Evolutionary conservation across 768 basidiomycete species (phyloP).

Genomic region (Hirschioporus abietinus): DNA sequence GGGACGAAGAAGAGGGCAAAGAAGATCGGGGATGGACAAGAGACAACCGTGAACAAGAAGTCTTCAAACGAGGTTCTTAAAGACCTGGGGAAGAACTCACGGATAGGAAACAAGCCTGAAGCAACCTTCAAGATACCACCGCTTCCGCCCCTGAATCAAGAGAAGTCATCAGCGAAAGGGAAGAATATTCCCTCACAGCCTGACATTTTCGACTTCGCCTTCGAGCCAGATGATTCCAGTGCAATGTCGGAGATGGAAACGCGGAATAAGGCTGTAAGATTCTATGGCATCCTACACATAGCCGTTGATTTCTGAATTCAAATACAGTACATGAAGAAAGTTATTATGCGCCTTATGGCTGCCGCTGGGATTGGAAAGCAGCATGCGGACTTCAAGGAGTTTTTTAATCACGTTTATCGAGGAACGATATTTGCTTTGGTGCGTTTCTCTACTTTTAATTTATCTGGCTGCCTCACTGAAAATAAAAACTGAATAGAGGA

Average conservation of each 20-base stretch:
- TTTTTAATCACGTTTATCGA: conserved; percentile 34
- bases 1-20: conserved; percentile 26
- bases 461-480: neutral
- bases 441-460: conserved; percentile 12
- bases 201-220: neutral
- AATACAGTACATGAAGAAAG: conserved; percentile 34
- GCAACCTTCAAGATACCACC: neutral
- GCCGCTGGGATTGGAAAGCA: conserved; percentile 28
- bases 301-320: neutral
- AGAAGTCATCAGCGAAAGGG: neutral
- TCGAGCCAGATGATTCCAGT: neutral
- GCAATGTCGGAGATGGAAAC: conserved; percentile 36
- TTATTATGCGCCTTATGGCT: conserved; percentile 28
- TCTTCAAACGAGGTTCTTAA: conserved; percentile 10
- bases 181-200: neutral
- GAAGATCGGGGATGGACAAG: conserved; percentile 20
- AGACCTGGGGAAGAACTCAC: neutral
- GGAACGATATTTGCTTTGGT: conserved; percentile 38
- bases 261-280: conserved; percentile 55
- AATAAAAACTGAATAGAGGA: conserved; percentile 18
- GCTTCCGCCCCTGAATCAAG: neutral
- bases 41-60: conserved; percentile 17
- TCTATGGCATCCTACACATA: neutral
- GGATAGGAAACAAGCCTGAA: neutral
- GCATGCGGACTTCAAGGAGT: conserved; percentile 35